A percentile compares a stretch with the other conserved stretches of the same genome.
Conservation (phyloP, 2,329 filamentous ascomycete genomes). For the Pyrenophora teres region DNA sequence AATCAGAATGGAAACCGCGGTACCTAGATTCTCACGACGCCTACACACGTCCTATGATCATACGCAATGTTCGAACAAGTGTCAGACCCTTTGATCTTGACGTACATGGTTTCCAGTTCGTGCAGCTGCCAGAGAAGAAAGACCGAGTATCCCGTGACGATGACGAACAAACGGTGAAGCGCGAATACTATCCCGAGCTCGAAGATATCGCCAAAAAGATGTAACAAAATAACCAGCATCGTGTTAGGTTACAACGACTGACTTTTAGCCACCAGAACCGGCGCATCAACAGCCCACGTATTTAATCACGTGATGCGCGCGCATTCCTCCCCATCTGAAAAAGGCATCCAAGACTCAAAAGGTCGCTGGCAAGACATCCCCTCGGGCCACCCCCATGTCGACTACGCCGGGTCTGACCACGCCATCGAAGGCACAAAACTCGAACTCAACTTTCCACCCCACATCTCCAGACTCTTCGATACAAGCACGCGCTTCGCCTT, state of each 20-base stretch:
- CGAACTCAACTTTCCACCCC: constrained; percentile 22
- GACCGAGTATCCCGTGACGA: constrained; percentile 10
- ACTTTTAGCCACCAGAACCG: constrained; percentile 12
- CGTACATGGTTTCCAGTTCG: constrained; percentile 39
- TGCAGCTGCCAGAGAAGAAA: constrained; percentile 12
- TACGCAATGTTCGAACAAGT: constrained; percentile 52
- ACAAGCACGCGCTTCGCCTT: constrained; percentile 29
- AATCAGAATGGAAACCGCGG: constrained; percentile 19
- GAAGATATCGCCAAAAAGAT: constrained; percentile 18
- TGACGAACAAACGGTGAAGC: constrained; percentile 18
- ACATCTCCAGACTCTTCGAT: constrained; percentile 7
- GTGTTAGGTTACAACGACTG: not conserved
- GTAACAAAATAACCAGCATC: constrained; percentile 3
- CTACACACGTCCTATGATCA: constrained; percentile 28
- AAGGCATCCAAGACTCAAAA: constrained; percentile 49
- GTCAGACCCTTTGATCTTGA: constrained; percentile 48
- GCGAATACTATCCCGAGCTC: constrained; percentile 24
- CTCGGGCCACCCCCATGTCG: constrained; percentile 27
- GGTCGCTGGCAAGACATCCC: constrained; percentile 48
- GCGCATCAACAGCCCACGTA: constrained; percentile 33
- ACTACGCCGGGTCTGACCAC: constrained; percentile 19
- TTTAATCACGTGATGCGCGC: constrained; percentile 48
- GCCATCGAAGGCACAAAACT: constrained; percentile 18
- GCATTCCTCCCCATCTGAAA: constrained; percentile 54
- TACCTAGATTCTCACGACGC: constrained; percentile 16